Evolutionary conservation across 129 eudicot species (phyloP).

Genomic region (Gnaphalium uliginosum): DNA sequence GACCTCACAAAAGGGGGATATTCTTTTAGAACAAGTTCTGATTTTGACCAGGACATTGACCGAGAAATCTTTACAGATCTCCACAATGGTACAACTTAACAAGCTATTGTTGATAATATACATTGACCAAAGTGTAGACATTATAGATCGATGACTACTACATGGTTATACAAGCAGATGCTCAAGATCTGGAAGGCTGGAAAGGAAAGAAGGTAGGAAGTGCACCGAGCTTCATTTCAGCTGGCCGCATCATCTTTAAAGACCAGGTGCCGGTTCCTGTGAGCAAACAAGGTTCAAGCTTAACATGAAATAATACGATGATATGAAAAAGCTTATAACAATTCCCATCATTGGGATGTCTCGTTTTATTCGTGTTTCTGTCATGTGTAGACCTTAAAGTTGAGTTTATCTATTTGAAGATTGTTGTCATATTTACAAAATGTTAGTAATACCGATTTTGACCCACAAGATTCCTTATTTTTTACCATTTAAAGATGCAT

Average conservation of each 20-base stretch:
- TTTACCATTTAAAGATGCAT: not conserved
- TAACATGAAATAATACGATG: not conserved
- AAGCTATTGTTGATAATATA: constrained; percentile 27
- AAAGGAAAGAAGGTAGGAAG: not conserved
- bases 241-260: constrained; percentile 16
- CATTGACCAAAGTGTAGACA: constrained; percentile 27
- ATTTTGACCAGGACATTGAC: not conserved
- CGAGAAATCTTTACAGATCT: constrained; percentile 12
- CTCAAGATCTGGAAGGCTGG: constrained; percentile 7
- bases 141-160: constrained; percentile 19
- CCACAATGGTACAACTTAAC: constrained; percentile 13
- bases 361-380: not conserved
- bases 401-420: too few species aligned
- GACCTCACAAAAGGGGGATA: not conserved
- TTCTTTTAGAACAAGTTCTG: not conserved
- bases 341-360: not conserved
- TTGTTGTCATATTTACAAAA: not conserved
- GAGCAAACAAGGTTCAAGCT: constrained; percentile 2
- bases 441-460: not conserved
- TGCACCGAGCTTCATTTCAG: not conserved
- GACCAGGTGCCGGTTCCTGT: constrained; percentile 18
- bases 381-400: not conserved
- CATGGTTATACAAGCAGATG: constrained; percentile 31
- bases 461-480: not conserved
- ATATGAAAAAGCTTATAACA: not conserved